phyloP scores from a whole-genome alignment of 495 filamentous ascomycete species.

The Patellaria atrata region DNA sequence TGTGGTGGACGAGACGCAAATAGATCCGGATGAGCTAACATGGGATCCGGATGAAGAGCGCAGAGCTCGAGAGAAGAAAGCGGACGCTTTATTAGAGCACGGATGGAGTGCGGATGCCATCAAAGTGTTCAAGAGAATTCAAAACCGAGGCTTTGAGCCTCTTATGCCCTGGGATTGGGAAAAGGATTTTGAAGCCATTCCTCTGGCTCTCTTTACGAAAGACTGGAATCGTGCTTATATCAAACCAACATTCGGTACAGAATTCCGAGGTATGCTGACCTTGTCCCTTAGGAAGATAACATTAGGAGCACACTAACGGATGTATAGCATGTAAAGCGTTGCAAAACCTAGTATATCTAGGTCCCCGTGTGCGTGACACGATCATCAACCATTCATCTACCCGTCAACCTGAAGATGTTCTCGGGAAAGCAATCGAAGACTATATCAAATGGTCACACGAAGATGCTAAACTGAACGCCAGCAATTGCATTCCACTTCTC shows the following conservation, averaged over 20 bases:
- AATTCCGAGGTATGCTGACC: constrained; percentile 9
- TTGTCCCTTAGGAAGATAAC: neutral
- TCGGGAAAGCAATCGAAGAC: constrained; percentile 9
- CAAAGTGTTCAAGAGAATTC: constrained; percentile 39
- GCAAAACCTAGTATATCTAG: constrained; percentile 20
- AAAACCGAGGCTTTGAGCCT: constrained; percentile 45
- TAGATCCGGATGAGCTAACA: constrained; percentile 13
- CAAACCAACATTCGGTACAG: constrained; percentile 21
- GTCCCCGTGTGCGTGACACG: constrained; percentile 19
- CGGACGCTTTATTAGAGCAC: constrained; percentile 12
- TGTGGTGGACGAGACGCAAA: constrained; percentile 18
- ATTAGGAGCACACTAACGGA: constrained; percentile 1
- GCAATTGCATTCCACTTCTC: constrained; percentile 19
- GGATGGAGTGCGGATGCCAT: constrained; percentile 39
- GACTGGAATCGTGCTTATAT: constrained; percentile 32
- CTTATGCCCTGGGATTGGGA: constrained; percentile 41
- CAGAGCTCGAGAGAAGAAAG: constrained; percentile 15
- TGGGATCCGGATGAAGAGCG: constrained; percentile 21
- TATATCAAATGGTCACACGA: constrained; percentile 23
- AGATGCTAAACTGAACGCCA: constrained; percentile 17
- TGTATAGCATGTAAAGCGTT: constrained; percentile 19
- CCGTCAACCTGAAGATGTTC: constrained; percentile 14
- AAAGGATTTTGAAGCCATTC: constrained; percentile 46
- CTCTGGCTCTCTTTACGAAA: constrained; percentile 39
- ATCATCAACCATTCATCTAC: constrained; percentile 5